Evolutionary conservation across 208 protist genomes (phyloP).

Genomic region (Leishmania tarentolae): DNA sequence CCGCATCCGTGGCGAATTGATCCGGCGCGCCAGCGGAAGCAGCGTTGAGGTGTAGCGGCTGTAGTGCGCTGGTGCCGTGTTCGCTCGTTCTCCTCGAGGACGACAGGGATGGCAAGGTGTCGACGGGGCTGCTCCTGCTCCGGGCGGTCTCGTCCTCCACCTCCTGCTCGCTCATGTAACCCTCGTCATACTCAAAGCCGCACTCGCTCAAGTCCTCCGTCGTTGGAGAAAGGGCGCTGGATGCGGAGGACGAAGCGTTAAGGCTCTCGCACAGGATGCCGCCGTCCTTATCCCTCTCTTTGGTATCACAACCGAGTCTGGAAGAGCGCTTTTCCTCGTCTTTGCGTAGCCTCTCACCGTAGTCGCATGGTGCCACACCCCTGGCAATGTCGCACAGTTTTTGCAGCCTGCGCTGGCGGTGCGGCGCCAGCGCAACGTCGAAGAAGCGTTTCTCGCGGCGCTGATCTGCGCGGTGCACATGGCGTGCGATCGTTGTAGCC

Average conservation of each 20-base stretch:
- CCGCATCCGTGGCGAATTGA: background rate
- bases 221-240: conserved; percentile 8
- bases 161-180: conserved; percentile 19
- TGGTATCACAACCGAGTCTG: background rate
- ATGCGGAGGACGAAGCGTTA: background rate
- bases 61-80: background rate
- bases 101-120: background rate
- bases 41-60: background rate
- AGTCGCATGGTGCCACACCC: background rate
- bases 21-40: background rate
- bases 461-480: conserved; percentile 38
- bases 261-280: background rate
- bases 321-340: background rate
- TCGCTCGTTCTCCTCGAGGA: background rate
- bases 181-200: conserved; percentile 30
- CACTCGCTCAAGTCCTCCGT: conserved; percentile 23
- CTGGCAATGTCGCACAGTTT: conserved; percentile 4
- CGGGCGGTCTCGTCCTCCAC: background rate
- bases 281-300: background rate
- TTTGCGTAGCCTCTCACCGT: no score
- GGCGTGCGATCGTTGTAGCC: conserved; percentile 25
- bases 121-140: background rate
- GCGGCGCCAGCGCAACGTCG: conserved; percentile 11
- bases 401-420: conserved; percentile 15
- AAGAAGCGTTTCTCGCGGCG: conserved; percentile 12